Evolutionary conservation across 192 early-diverging fungal species (phyloP).

Genomic region (Backusella psychrophila): DNA sequence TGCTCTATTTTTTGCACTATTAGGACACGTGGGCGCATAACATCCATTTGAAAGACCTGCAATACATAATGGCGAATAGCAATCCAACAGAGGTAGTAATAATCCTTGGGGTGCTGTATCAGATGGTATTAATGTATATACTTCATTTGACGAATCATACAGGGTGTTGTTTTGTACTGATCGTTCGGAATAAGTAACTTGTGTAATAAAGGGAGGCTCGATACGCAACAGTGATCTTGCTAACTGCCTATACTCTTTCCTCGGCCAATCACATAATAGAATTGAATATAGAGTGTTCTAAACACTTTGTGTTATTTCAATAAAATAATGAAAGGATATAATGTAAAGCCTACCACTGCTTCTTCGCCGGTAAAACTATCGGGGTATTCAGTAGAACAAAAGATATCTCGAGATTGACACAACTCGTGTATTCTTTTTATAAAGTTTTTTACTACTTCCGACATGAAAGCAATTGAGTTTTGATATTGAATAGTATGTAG

Average conservation of each 20-base stretch:
- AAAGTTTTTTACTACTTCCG: neutral
- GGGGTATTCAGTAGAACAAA: constrained; percentile 33
- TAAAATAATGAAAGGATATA: neutral
- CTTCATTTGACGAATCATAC: constrained; percentile 25
- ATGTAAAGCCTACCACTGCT: constrained; percentile 27
- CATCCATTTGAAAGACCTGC: constrained; percentile 1
- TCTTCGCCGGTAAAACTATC: constrained; percentile 38
- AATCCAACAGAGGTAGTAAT: constrained; percentile 13
- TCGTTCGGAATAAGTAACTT: constrained; percentile 25
- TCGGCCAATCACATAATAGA: neutral
- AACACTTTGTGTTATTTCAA: neutral
- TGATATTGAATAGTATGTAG: neutral
- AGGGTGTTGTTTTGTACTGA: constrained; percentile 24
- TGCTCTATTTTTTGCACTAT: constrained; percentile 3
- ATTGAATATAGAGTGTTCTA: neutral
- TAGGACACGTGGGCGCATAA: constrained; percentile 28
- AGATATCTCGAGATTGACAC: constrained; percentile 11
- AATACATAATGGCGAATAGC: constrained; percentile 19
- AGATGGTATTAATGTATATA: constrained; percentile 19
- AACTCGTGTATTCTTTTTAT: constrained; percentile 1
- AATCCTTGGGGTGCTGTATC: constrained; percentile 11
- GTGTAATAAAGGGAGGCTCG: constrained; percentile 20
- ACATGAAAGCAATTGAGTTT: neutral
- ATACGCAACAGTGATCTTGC: constrained; percentile 21
- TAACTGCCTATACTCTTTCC: constrained; percentile 5